Evolutionary conservation across 257 asterid genomes (phyloP), one percentile per base, ranked within the genome.

Genomic region (Solanum chilense): DNA sequence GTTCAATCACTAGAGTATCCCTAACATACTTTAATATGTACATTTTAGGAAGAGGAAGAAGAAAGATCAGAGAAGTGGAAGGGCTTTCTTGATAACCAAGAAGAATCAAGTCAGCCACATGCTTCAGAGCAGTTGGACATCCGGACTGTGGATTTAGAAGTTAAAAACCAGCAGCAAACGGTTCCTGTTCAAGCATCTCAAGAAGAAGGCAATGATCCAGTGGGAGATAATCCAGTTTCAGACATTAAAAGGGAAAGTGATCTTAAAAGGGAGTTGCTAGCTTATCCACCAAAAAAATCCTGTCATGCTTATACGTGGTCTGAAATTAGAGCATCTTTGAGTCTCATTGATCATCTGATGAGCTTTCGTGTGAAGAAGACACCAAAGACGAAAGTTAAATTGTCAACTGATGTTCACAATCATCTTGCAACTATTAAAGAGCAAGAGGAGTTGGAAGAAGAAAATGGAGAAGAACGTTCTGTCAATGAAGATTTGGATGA

Each of bases 41-140:
- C 82, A 23, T 27, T 91, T 82, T 91, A 96, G 99, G 96, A 92
- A 86, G 99, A 96, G 93, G 99, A 96, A 92, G 94, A 77, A 86
- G 99, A 96, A 93, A 92, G 99, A 88, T 88, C 86, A 87, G 86
- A 88, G 78, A 96, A 94, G 92, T 96, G 99, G 99, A 94, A 90
- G 89, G 25, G 33, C 80, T 96, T 96, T 91, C 96, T 96, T 52
- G 90, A 91, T 91, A 95, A 92, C 84, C 97, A 92, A 86, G 90
- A 82, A 82, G 93, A 81, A 84, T 85, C 91, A 76, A 86, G 88
- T 68, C 88, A 83, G 83, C 83, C 86, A 49, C 90, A 88, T 49
- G 74, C 23, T 60, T 85, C 90, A 23, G 86, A 86, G 62, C 92
- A 90, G 86, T 93, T 90, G 42, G 87, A 81, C 39, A 42, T 37